Percentiles rank a stretch among this genome's conserved stretches.
Conservation (phyloP, 108 stramenopile species). For the Skeletonema menzelii region DNA sequence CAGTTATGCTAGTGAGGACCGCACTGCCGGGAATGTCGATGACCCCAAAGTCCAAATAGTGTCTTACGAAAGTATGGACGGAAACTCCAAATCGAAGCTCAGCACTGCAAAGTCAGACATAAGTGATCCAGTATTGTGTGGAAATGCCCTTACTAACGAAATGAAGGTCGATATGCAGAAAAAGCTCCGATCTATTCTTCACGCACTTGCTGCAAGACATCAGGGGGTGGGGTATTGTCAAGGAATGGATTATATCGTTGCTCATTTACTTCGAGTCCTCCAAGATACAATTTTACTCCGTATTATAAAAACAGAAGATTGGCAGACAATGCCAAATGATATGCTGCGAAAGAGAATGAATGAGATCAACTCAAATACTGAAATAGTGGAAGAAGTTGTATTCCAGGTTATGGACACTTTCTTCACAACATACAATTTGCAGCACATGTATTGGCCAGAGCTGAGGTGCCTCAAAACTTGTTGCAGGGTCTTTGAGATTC, state of each 20-base stretch:
- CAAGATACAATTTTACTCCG: slow-evolving; percentile 82
- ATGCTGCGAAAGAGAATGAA: slow-evolving; percentile 37
- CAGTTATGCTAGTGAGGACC: slow-evolving; percentile 52
- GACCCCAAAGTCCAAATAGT: slow-evolving; percentile 8
- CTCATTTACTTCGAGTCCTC: slow-evolving; percentile 82
- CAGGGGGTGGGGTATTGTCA: slow-evolving; percentile 87
- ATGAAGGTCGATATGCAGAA: slow-evolving; percentile 78
- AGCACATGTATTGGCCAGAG: slow-evolving; percentile 90
- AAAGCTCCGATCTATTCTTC: slow-evolving; percentile 78
- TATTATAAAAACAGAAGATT: slow-evolving; percentile 31
- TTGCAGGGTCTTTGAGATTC: slow-evolving; percentile 82
- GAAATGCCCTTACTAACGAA: slow-evolving; percentile 74
- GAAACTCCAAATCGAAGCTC: slow-evolving; percentile 19
- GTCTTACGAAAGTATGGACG: slow-evolving; percentile 25
- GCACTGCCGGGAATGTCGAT: slow-evolving; percentile 10
- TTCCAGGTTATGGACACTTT: slow-evolving; percentile 82
- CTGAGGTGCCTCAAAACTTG: slow-evolving; percentile 85
- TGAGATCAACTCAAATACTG: slow-evolving; percentile 41
- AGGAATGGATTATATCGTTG: slow-evolving; percentile 91
- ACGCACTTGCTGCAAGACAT: slow-evolving; percentile 79
- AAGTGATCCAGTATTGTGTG: slow-evolving; percentile 68
- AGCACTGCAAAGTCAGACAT: slow-evolving; percentile 35
- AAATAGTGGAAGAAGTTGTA: slow-evolving; percentile 79
- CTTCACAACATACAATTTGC: slow-evolving; percentile 78
- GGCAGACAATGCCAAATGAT: slow-evolving; percentile 40